A percentile compares a stretch with the other conserved stretches of the same genome.
These are phyloP conservation scores for Malania oleifera DNA, from an alignment of 164 flowering plant genomes.

Conservation along the genomic window DNA sequence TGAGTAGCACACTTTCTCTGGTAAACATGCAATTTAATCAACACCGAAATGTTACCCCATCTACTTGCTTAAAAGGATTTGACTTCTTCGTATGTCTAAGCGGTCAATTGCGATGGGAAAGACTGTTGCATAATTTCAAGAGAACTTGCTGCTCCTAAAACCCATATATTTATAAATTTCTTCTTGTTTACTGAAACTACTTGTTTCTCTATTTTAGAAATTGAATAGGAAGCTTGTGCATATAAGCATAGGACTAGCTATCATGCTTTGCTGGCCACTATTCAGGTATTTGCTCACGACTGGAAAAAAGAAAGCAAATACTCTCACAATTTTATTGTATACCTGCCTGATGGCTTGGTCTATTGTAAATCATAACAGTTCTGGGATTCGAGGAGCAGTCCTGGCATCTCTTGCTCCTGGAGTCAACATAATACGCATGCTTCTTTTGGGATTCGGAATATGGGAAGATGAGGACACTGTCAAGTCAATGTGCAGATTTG, in stretches of 20 bases:
- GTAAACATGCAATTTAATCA: no score
- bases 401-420: constrained; percentile 76
- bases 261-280: constrained; percentile 95
- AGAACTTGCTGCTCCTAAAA: not conserved
- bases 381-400: constrained; percentile 51
- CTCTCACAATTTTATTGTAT: not conserved
- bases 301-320: not conserved
- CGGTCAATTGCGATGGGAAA: no score
- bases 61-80: no score
- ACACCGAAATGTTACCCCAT: no score
- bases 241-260: constrained; percentile 72
- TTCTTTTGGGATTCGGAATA: constrained; percentile 72
- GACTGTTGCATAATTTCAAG: no score
- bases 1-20: no score
- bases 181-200: not conserved
- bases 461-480: constrained; percentile 78
- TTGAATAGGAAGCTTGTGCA: constrained; percentile 83
- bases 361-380: constrained; percentile 32
- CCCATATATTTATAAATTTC: not conserved
- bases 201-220: constrained; percentile 33
- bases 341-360: constrained; percentile 10
- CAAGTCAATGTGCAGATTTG: constrained; percentile 89
- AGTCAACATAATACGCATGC: constrained; percentile 66
- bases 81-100: no score
- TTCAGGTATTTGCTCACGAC: constrained; percentile 56